Conservation (phyloP, 768 basidiomycete genomes). For the Erythrobasidium yunnanense region DNA sequence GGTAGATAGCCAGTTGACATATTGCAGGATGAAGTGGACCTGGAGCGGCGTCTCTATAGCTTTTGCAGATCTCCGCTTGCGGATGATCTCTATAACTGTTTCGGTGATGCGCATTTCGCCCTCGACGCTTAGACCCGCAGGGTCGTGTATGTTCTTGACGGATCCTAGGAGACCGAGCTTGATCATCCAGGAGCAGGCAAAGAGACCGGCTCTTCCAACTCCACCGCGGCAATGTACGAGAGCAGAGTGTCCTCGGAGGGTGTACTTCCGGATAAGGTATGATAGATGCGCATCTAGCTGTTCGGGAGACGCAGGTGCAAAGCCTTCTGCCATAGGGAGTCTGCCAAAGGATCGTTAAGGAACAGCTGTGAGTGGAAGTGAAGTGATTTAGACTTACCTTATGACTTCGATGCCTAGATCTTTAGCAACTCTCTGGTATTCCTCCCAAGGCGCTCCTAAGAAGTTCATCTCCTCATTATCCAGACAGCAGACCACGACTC, state of each 20-base stretch:
- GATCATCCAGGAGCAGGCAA: slow-evolving; percentile 85
- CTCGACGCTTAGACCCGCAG: slow-evolving; percentile 33
- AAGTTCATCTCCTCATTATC: slow-evolving; percentile 56
- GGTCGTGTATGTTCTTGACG: slow-evolving; percentile 32
- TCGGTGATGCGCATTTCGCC: slow-evolving; percentile 60
- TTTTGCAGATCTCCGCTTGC: slow-evolving; percentile 57
- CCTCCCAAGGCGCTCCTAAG: slow-evolving; percentile 73
- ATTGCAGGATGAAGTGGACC: slow-evolving; percentile 69
- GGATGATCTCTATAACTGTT: slow-evolving; percentile 59
- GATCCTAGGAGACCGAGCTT: slow-evolving; percentile 65
- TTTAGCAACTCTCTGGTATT: slow-evolving; percentile 57
- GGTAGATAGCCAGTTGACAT: slow-evolving; percentile 51
- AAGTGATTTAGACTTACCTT: slow-evolving; percentile 46
- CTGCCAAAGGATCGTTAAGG: slow-evolving; percentile 47
- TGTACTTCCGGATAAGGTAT: slow-evolving; percentile 58
- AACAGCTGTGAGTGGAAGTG: slow-evolving; percentile 16
- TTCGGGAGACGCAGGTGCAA: slow-evolving; percentile 55
- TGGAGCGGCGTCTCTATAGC: slow-evolving; percentile 92
- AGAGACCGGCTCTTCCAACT: slow-evolving; percentile 79
- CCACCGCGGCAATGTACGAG: slow-evolving; percentile 89
- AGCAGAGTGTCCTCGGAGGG: slow-evolving; percentile 58
- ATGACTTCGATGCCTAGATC: slow-evolving; percentile 65
- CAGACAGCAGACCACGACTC: slow-evolving; percentile 64
- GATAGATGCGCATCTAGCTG: slow-evolving; percentile 58
- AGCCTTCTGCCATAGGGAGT: slow-evolving; percentile 79